Evolutionary conservation across 352 stramenopile genomes (phyloP).

Genomic region (Phytophthora aleatoria): DNA sequence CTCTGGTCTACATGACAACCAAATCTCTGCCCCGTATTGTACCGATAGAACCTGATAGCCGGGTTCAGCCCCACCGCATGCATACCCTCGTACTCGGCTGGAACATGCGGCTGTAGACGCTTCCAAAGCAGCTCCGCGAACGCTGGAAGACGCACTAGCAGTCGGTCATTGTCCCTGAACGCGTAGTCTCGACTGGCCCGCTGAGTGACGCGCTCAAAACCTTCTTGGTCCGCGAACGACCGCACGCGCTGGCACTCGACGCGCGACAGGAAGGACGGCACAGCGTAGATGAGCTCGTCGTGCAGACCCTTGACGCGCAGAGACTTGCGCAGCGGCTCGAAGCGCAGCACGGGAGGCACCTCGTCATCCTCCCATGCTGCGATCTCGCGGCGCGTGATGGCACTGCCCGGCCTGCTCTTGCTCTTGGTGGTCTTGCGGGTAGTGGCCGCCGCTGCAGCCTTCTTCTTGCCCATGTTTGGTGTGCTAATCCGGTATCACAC

Average conservation of each 20-base stretch:
- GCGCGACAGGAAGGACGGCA: constrained; percentile 67
- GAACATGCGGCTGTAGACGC: constrained; percentile 60
- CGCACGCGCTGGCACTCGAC: constrained; percentile 66
- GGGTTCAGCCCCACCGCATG: constrained; percentile 70
- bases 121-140: constrained; percentile 76
- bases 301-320: constrained; percentile 48
- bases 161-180: constrained; percentile 79
- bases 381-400: constrained; percentile 18
- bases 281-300: constrained; percentile 68
- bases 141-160: constrained; percentile 61
- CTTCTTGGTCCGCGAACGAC: constrained; percentile 57
- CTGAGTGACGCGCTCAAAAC: constrained; percentile 75
- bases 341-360: constrained; percentile 48
- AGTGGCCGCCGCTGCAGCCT: background rate
- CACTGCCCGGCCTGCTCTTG: constrained; percentile 25
- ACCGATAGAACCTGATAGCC: constrained; percentile 80
- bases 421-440: constrained; percentile 19
- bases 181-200: constrained; percentile 65
- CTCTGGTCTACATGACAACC: constrained; percentile 87
- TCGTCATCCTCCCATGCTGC: constrained; percentile 31
- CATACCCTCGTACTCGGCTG: constrained; percentile 65
- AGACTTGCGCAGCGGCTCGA: constrained; percentile 43
- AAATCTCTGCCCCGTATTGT: constrained; percentile 70
- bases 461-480: constrained; percentile 32
- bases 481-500: background rate